phyloP scores from a whole-genome alignment of 225 moss, liverwort and hornwort species.

The Neckera pumila region DNA sequence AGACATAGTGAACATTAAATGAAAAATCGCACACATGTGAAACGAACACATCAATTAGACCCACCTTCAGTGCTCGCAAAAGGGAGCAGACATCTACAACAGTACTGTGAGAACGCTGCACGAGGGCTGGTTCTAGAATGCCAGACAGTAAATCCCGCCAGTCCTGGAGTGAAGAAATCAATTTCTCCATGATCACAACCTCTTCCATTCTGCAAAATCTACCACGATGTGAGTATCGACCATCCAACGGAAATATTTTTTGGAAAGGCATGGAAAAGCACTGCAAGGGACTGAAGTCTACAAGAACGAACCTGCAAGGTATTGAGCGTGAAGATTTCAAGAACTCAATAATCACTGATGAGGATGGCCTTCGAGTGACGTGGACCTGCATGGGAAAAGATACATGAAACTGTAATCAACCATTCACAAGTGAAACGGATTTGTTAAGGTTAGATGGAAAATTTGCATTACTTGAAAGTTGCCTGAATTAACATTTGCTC shows the following conservation, averaged over 20 bases:
- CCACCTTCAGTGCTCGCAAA: conserved; percentile 71
- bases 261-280: neutral
- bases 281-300: neutral
- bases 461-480: neutral
- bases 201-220: conserved; percentile 57
- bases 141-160: conserved; percentile 45
- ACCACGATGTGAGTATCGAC: neutral
- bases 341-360: conserved; percentile 39
- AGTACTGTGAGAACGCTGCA: conserved; percentile 33
- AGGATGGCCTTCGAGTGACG: conserved; percentile 49
- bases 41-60: neutral
- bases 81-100: conserved; percentile 48
- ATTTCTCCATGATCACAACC: conserved; percentile 35
- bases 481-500: neutral
- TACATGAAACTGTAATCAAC: neutral
- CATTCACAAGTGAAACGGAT: neutral
- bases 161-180: conserved; percentile 40
- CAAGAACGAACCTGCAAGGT: conserved; percentile 61
- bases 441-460: neutral
- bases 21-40: neutral
- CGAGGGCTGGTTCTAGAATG: conserved; percentile 59
- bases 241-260: neutral
- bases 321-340: conserved; percentile 38
- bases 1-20: neutral
- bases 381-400: conserved; percentile 38